Evolutionary conservation across 2,329 filamentous ascomycete genomes (phyloP).

Genomic region (Hypoxylon sp.): DNA sequence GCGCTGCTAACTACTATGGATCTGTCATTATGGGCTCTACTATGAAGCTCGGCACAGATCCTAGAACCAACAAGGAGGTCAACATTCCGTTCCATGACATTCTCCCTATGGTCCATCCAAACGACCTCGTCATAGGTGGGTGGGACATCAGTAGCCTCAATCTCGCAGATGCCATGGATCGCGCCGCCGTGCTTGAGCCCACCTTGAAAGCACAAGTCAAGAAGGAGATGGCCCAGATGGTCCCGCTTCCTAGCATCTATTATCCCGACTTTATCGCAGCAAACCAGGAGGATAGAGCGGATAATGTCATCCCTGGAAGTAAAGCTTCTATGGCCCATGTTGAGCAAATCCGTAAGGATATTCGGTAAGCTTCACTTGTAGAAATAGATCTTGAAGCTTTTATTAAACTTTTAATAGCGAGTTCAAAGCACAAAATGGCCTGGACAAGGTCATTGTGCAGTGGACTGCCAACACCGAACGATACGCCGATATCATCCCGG

Average conservation of each 20-base stretch:
- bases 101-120: slow-evolving; percentile 96
- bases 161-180: slow-evolving; percentile 92
- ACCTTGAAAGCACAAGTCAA: slow-evolving; percentile 87
- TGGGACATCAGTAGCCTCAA: slow-evolving; percentile 98
- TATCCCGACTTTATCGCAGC: slow-evolving; percentile 99
- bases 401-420: slow-evolving; percentile 63
- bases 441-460: slow-evolving; percentile 96
- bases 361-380: slow-evolving; percentile 69
- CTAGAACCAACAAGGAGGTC: slow-evolving; percentile 86
- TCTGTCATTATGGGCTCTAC: slow-evolving; percentile 98
- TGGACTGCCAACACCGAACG: slow-evolving; percentile 99
- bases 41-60: slow-evolving; percentile 92
- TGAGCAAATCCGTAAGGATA: slow-evolving; percentile 92
- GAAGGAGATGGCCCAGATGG: slow-evolving; percentile 93
- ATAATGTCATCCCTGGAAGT: slow-evolving; percentile 86
- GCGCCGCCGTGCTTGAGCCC: slow-evolving; percentile 95
- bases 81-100: slow-evolving; percentile 97
- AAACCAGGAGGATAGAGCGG: slow-evolving; percentile 96
- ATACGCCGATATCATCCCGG: slow-evolving; percentile 86
- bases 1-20: slow-evolving; percentile 95
- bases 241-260: slow-evolving; percentile 93
- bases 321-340: slow-evolving; percentile 91
- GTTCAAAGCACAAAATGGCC: slow-evolving; percentile 85
- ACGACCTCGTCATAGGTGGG: slow-evolving; percentile 93
- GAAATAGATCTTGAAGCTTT: background rate